Conservation (phyloP, 2,329 filamentous ascomycete species). For the Xylaria sp. region DNA sequence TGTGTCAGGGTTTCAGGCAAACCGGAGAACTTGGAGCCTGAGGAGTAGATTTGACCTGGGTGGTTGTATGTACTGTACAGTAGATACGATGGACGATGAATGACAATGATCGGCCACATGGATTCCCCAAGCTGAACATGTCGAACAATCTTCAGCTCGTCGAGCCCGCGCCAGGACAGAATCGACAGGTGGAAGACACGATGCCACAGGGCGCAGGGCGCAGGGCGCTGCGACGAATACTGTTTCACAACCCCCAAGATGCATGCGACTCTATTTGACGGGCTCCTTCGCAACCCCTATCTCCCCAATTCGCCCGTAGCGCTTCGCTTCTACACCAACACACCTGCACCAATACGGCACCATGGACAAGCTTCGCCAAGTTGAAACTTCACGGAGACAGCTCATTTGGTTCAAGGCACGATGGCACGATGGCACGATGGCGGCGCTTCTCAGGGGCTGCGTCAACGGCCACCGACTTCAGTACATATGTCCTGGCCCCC, state of each 20-base stretch:
- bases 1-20: background rate
- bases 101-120: conserved; percentile 37
- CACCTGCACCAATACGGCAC: conserved; percentile 24
- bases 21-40: background rate
- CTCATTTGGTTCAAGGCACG: conserved; percentile 41
- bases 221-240: conserved; percentile 36
- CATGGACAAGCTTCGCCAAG: conserved; percentile 27
- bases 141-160: conserved; percentile 17
- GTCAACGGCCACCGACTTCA: background rate
- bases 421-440: conserved; percentile 24
- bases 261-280: conserved; percentile 20
- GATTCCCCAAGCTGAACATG: conserved; percentile 29
- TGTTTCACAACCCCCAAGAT: conserved; percentile 40
- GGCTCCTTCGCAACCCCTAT: conserved; percentile 9
- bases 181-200: conserved; percentile 28
- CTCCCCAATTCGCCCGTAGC: conserved; percentile 16
- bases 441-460: conserved; percentile 30
- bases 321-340: background rate
- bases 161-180: conserved; percentile 33
- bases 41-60: background rate
- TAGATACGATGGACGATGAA: background rate
- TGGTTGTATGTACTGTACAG: too few species aligned
- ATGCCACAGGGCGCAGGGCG: background rate
- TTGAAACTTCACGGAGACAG: conserved; percentile 44
- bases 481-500: conserved; percentile 25